These are phyloP conservation scores for Halteria grandinella DNA, from an alignment of 73 alveolate species.

Conservation along the genomic window DNA sequence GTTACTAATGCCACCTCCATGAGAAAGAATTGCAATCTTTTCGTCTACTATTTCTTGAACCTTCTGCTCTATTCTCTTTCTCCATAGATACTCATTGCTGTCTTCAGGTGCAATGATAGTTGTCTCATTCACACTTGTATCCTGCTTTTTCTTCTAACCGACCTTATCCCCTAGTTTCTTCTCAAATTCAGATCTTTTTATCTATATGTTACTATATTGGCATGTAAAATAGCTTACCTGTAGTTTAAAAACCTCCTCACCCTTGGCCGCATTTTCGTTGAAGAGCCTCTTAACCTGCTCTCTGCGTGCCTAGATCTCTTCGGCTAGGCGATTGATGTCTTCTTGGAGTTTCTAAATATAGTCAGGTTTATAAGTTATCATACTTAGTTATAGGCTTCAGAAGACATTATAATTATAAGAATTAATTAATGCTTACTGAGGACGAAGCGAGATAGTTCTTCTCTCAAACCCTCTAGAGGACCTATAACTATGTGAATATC, in stretches of 20 bases:
- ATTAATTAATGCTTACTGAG: too few species aligned
- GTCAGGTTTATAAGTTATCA: not conserved
- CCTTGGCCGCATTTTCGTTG: constrained; percentile 44
- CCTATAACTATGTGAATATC: too few species aligned
- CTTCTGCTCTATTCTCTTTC: constrained; percentile 5
- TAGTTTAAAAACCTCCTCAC: constrained; percentile 10
- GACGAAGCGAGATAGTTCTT: too few species aligned
- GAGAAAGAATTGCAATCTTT: constrained; percentile 4
- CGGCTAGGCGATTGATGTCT: constrained; percentile 11
- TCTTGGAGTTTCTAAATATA: constrained; percentile 1
- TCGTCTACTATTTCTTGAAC: constrained; percentile 36
- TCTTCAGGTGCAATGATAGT: not conserved
- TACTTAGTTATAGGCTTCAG: too few species aligned
- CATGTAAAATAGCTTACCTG: not conserved
- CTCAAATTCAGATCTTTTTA: constrained; percentile 6
- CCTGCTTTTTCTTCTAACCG: not conserved
- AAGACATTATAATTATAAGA: too few species aligned
- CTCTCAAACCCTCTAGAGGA: too few species aligned
- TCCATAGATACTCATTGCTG: constrained; percentile 17
- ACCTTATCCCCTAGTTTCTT: not conserved
- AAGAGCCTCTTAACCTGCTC: constrained; percentile 1
- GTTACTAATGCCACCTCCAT: not conserved
- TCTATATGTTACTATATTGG: not conserved
- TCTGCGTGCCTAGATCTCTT: not conserved
- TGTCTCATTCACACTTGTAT: not conserved